phyloP scores from a whole-genome alignment of 495 filamentous ascomycete species.

The Talaromyces nanjingensis region DNA sequence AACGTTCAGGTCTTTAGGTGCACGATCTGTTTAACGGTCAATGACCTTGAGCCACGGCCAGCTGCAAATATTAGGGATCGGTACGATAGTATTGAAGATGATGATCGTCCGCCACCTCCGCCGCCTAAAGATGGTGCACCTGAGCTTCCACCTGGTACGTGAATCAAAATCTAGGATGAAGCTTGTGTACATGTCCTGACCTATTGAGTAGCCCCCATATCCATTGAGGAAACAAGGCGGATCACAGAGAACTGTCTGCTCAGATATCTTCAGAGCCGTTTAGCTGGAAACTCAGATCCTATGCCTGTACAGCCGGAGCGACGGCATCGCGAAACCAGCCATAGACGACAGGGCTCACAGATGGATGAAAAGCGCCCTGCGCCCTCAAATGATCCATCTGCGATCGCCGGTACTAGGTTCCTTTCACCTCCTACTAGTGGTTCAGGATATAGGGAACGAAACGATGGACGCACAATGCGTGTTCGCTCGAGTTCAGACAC shows the following conservation, averaged over 20 bases:
- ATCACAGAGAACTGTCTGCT: constrained; percentile 49
- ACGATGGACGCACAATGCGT: constrained; percentile 16
- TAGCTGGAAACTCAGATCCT: not conserved
- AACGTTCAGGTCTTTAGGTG: constrained; percentile 72
- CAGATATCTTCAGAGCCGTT: constrained; percentile 38
- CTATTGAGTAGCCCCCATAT: constrained; percentile 29
- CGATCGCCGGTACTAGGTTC: not conserved
- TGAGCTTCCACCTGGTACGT: constrained; percentile 8
- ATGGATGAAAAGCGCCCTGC: not conserved
- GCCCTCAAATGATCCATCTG: not conserved
- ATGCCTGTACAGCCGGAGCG: not conserved
- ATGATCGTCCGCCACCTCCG: constrained; percentile 4
- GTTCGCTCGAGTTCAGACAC: constrained; percentile 27
- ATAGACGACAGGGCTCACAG: not conserved
- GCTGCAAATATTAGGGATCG: constrained; percentile 17
- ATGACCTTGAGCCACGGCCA: constrained; percentile 58
- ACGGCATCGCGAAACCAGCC: not conserved
- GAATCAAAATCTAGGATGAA: not conserved
- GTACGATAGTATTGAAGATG: constrained; percentile 11
- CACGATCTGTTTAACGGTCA: constrained; percentile 79
- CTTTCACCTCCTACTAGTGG: not conserved
- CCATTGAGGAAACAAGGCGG: constrained; percentile 38
- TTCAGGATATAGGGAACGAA: constrained; percentile 14
- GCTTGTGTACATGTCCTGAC: not conserved
- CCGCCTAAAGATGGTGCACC: constrained; percentile 20